Conservation (phyloP, 2,329 filamentous ascomycete species). For the Sporothrix brunneoviolacea region DNA sequence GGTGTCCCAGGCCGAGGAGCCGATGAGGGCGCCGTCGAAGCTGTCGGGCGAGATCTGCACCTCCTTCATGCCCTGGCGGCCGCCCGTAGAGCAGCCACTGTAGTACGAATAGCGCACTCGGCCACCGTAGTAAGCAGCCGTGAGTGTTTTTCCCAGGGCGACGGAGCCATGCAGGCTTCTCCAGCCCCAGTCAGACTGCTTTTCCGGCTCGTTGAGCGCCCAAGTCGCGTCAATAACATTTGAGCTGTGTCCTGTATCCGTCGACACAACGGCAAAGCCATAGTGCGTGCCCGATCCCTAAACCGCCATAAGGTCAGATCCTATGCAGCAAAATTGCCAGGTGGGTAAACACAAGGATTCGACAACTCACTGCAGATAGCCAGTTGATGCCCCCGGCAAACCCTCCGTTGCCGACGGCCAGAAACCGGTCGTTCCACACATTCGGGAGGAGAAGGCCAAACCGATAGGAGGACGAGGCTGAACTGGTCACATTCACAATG, state of each 20-base stretch:
- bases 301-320: conserved; percentile 7
- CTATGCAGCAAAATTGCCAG: too few relatives aligned
- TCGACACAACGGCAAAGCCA: conserved; percentile 36
- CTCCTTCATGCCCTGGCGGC: conserved; percentile 49
- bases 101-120: conserved; percentile 44
- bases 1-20: conserved; percentile 44
- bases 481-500: conserved; percentile 25
- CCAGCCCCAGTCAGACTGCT: conserved; percentile 32
- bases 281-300: conserved; percentile 25
- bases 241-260: conserved; percentile 39
- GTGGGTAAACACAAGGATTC: too few relatives aligned
- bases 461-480: conserved; percentile 24
- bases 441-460: conserved; percentile 28
- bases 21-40: conserved; percentile 51
- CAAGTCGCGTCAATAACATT: conserved; percentile 27
- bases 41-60: conserved; percentile 46
- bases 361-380: conserved; percentile 13
- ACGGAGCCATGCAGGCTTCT: conserved; percentile 42
- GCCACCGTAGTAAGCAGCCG: conserved; percentile 40
- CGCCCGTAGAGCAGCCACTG: conserved; percentile 52
- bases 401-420: conserved; percentile 28
- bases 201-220: conserved; percentile 32
- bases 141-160: conserved; percentile 39
- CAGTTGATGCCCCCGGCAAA: conserved; percentile 30
- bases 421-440: conserved; percentile 27